Evolutionary conservation across 805 yeast species (phyloP), one percentile per base, ranked within the genome.

Genomic region (Myxozyma sirexii): DNA sequence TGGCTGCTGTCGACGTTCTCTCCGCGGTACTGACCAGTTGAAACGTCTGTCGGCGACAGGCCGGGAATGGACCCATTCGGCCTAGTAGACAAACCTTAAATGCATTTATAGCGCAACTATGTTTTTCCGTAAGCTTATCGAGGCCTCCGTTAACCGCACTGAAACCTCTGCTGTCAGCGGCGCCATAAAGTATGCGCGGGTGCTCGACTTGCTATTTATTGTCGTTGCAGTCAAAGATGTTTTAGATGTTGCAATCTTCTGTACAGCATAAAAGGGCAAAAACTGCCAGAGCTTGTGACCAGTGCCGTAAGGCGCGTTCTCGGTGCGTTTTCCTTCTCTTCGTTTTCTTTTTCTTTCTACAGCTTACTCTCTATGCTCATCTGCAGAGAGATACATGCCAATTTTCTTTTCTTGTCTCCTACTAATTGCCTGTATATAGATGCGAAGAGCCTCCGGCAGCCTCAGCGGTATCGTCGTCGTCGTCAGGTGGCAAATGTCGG

Each of bases 281-380:
- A 27, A 57, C 57, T 13, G 37, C 54, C 1, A 43, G 61, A 2
- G 61, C 61, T 4, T 57, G 61, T 43, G 61, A 57, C 27, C 61
- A 57, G 24, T 57, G 57, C 35, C 57, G 61, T 31, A 57, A 57
- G 38, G 61, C 61, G 31, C 48, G 61, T 21, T 44, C 61, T 26
- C 38, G 57, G 61, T 57, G 41, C 12, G 53, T 39, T 13, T 15
- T 27, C 15, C n/a, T 33, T 29, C 24, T 45, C 17, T 17, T 23
- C 15, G 27, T 29, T n/a, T 27, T 29, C 7, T n/a, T n/a, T n/a
- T n/a, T n/a, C n/a, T n/a, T n/a, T n/a, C n/a, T n/a, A n/a, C n/a
- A n/a, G n/a, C n/a, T n/a, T n/a, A n/a, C n/a, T n/a, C n/a, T n/a
- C n/a, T n/a, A n/a, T n/a, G n/a, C n/a, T n/a, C n/a, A n/a, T n/a